Evolutionary conservation across 495 filamentous ascomycete species (phyloP), one percentile per base, ranked within the genome.

Genomic region (Podospora sp.): DNA sequence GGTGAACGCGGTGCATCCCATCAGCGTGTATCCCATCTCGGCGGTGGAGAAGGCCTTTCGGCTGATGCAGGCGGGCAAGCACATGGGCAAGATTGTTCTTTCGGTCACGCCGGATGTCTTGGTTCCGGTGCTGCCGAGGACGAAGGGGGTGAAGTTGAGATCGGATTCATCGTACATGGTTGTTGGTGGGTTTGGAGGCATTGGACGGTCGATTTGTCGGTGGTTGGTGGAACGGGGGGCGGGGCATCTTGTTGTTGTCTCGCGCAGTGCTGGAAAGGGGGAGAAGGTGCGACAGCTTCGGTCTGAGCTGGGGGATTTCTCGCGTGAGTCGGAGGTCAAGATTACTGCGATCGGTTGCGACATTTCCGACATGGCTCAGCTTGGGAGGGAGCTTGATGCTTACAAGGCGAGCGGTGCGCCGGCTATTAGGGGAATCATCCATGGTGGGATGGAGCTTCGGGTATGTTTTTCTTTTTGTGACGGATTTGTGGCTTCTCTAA

Each of bases 221-320:
- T 89, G 86, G 86, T 79, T 91, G 75, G 83, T 81, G 6, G 72
- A 80, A 18, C 81, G 82, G 26, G 88, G 88, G 6, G 90, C 88
- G 9, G 77, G 76, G 22, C 74, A 87, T 63, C 64, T 92, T 7
- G 78, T 88, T 0, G 76, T 90, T 0, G 72, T 89, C 8, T 88
- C 86, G 7, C 78, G 89, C 40, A 85, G 77, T 22, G 87, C 83
- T 3, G 75, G 69, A 1, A 71, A 69, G 1, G 68, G 68, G 1
- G 76, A 73, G 6, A 79, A 77, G 27, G 71, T 78, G 33, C 71
- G 74, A 35, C 73, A 70, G 0, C 76, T 87, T 3, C 72, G 35
- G 16, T 51, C 67, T 0, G 74, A 76, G 46, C 63, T 88, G 2
- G 67, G 76, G 3, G 78, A 85, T 25, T 73, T 79, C 6, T 26